Conservation (phyloP, 129 eudicot species). For the Helichrysum umbraculigerum region DNA sequence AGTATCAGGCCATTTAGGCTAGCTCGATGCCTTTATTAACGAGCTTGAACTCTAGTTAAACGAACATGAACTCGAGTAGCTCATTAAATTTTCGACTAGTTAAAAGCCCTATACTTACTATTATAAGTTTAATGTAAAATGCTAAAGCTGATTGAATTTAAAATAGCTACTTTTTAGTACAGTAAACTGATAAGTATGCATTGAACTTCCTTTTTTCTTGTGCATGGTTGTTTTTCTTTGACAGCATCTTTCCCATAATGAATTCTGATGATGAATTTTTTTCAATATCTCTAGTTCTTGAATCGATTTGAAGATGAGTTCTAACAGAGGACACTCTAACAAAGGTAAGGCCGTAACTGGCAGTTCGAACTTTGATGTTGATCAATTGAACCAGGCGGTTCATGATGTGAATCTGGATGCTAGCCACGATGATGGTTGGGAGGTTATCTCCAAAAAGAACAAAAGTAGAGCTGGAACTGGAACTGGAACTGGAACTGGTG, state of each 20-base stretch:
- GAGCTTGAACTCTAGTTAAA: too few relatives aligned
- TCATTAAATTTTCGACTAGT: too few relatives aligned
- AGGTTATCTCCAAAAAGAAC: conserved; percentile 43
- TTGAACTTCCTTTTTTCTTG: background rate
- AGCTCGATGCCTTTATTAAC: too few relatives aligned
- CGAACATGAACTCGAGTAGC: too few relatives aligned
- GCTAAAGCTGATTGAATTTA: background rate
- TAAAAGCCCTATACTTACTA: background rate
- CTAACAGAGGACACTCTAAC: conserved; percentile 36
- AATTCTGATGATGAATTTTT: background rate
- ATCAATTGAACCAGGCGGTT: conserved; percentile 46
- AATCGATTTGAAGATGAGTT: conserved; percentile 42
- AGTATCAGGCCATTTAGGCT: too few relatives aligned
- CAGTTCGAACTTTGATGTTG: conserved; percentile 30
- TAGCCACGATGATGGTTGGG: conserved; percentile 59
- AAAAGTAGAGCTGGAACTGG: conserved; percentile 40
- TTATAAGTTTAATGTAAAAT: background rate
- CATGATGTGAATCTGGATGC: conserved; percentile 41
- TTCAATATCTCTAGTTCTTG: background rate
- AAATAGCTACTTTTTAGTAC: too few relatives aligned
- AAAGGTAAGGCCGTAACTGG: conserved; percentile 35
- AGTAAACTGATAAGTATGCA: background rate
- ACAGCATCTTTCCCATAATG: background rate
- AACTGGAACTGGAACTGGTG: conserved; percentile 34
- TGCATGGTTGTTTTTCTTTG: background rate